These are phyloP conservation scores for Leccinellum albellum DNA, from an alignment of 768 basidiomycete genomes.

Conservation along the genomic window DNA sequence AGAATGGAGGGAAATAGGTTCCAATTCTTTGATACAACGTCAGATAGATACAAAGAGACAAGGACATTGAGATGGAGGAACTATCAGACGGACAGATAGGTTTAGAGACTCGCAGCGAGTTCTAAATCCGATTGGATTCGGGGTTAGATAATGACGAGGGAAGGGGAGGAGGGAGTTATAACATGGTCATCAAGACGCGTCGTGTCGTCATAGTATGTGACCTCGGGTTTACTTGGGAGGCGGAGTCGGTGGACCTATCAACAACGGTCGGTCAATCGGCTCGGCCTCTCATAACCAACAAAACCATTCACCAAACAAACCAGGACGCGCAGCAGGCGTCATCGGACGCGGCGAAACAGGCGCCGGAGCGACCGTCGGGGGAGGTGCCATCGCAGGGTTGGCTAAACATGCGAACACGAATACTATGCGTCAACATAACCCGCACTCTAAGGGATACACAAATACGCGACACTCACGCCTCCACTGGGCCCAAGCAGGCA, in stretches of 20 bases:
- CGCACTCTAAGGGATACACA: background rate
- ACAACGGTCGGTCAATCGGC: background rate
- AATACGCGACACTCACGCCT: constrained; percentile 45
- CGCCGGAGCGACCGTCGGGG: constrained; percentile 38
- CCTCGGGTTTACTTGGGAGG: constrained; percentile 37
- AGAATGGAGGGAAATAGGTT: background rate
- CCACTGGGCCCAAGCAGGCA: constrained; percentile 86
- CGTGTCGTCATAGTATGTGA: background rate
- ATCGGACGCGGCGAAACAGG: constrained; percentile 32
- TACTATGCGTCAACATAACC: background rate
- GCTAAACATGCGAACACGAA: constrained; percentile 39
- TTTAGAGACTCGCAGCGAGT: background rate
- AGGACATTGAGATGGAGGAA: background rate
- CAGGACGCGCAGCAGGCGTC: constrained; percentile 51
- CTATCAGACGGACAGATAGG: background rate
- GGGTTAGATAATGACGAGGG: constrained; percentile 4
- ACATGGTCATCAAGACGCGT: constrained; percentile 3
- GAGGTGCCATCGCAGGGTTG: constrained; percentile 61
- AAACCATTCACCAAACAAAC: constrained; percentile 57
- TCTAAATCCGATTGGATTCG: background rate
- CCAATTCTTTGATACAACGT: background rate
- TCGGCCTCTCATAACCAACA: background rate
- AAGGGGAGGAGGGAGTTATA: background rate
- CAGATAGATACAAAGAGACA: background rate
- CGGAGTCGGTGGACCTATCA: constrained; percentile 42